Base-by-base conservation (phyloP, 2,329 filamentous ascomycete genomes). In the Pseudophaeomoniella oleicola region DNA sequence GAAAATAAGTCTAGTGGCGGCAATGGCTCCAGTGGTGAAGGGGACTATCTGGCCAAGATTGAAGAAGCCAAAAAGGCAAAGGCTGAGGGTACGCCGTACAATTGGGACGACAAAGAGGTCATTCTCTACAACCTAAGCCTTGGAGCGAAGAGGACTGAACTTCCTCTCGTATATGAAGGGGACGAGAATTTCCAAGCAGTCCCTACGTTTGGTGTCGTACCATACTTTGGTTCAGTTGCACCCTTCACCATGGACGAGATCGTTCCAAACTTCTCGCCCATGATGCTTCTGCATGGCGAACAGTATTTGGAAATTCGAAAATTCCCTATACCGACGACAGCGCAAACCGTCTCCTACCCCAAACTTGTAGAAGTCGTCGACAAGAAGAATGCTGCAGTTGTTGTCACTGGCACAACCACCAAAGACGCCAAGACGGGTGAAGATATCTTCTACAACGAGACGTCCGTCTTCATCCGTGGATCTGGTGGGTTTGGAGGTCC, bases 201-300 rank as follows among this genome's bases (percentile, higher is more conserved):
- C 37, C 90, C 90, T 37, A 92, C 86, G n/a, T 98, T 83, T 52
- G 90, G 87, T 56, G 90, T 96, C 43, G 79, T 98, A 50, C 90
- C 90, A n/a, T 81, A 78, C 50, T 94, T 96, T 66, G 81, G 81
- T 62, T 79, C 85, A 42, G 71, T 81, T 46, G 66, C 77, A 42
- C 84, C 88, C 17, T 96, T 81, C 67, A 76, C 69, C 58, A 71
- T 90, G 50, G 74, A 77, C 53, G 75, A 87, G 39, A 72, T 98
- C 42, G 81, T 96, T 17, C 86, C 87, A 57, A 93, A 96, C 70
- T 98, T 94, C 69, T 85, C 76, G 27, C 88, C 87, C 43, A 94
- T 94, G 85, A 94, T 94, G 86, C 76, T 98, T 35, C 80, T 98
- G 16, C 90, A 98, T 65, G 90, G 90, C 55, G 90, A 98, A 69